Evolutionary conservation across 176 grass and related monocot genomes (phyloP).

Genomic region (Paspalum notatum): DNA sequence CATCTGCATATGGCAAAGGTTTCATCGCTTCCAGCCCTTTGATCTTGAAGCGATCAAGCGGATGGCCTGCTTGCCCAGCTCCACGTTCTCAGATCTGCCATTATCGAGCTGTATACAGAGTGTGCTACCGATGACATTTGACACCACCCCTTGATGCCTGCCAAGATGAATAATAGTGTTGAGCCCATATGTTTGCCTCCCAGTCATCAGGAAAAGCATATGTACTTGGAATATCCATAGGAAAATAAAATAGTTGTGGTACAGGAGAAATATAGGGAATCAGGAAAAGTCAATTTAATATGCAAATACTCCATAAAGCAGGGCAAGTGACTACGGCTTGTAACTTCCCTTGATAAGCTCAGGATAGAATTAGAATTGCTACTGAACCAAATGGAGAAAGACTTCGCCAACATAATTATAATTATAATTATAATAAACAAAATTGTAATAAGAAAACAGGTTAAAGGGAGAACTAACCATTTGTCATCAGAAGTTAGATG

Average conservation of each 20-base stretch:
- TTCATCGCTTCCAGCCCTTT: conserved; percentile 50
- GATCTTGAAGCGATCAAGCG: conserved; percentile 69
- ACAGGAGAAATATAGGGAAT: background rate
- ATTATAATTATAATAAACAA: conserved; percentile 15
- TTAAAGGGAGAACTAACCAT: conserved; percentile 55
- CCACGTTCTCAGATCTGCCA: conserved; percentile 62
- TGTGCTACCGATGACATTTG: conserved; percentile 45
- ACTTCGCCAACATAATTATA: conserved; percentile 4
- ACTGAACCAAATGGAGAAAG: conserved; percentile 1
- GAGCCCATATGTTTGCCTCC: background rate
- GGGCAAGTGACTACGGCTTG: background rate
- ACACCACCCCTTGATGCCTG: conserved; percentile 73
- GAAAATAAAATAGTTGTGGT: no score
- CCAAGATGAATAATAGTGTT: conserved; percentile 5
- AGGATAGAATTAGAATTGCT: background rate
- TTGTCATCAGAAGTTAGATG: conserved; percentile 59
- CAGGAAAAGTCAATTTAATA: conserved; percentile 19
- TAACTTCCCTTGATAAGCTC: conserved; percentile 1
- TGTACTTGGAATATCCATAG: no score
- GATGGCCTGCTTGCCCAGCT: conserved; percentile 69
- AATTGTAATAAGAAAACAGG: background rate
- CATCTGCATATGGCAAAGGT: background rate
- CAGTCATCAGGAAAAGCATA: background rate
- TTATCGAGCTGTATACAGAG: conserved; percentile 57
- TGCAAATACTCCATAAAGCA: background rate